Evolutionary conservation across 1,284 basidiomycete genomes (phyloP).

Genomic region (Heimioporus retisporus): DNA sequence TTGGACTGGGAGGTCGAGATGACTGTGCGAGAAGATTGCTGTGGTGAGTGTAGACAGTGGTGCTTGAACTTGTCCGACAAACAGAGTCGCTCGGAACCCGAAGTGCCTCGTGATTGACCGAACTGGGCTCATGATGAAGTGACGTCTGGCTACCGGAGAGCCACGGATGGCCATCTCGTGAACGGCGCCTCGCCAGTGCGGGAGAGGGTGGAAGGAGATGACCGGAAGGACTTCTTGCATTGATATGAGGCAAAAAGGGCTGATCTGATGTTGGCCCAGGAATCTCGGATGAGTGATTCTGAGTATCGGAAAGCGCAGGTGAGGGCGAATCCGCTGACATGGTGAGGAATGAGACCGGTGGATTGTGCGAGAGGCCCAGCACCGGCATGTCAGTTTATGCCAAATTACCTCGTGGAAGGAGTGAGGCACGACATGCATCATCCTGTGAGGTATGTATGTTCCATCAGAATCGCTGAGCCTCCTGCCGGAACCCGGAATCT

Average conservation of each 20-base stretch:
- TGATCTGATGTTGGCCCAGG: neutral
- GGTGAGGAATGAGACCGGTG: too few species aligned
- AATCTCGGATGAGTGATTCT: neutral
- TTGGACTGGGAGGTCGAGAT: too few species aligned
- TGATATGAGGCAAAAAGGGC: constrained; percentile 29
- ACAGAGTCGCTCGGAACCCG: neutral
- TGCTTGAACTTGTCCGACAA: too few species aligned
- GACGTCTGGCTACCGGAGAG: constrained; percentile 24
- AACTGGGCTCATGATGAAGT: constrained; percentile 28
- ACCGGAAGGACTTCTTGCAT: constrained; percentile 34
- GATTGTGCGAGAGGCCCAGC: too few species aligned
- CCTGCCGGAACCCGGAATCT: too few species aligned
- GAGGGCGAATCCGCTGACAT: constrained; percentile 23
- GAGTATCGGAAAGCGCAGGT: neutral
- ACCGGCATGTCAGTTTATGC: too few species aligned
- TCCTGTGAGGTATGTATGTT: too few species aligned
- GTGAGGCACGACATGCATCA: too few species aligned
- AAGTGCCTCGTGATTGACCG: constrained; percentile 1
- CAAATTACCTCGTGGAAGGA: too few species aligned
- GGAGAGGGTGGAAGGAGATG: constrained; percentile 32
- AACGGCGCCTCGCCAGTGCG: constrained; percentile 19
- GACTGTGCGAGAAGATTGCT: too few species aligned
- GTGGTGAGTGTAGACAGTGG: too few species aligned
- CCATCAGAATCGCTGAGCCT: too few species aligned
- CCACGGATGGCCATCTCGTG: constrained; percentile 17